Percentiles rank a stretch among this genome's conserved stretches.
These are phyloP conservation scores for Hypoxylon fuscum DNA, from an alignment of 495 filamentous ascomycete species.

Conservation along the genomic window DNA sequence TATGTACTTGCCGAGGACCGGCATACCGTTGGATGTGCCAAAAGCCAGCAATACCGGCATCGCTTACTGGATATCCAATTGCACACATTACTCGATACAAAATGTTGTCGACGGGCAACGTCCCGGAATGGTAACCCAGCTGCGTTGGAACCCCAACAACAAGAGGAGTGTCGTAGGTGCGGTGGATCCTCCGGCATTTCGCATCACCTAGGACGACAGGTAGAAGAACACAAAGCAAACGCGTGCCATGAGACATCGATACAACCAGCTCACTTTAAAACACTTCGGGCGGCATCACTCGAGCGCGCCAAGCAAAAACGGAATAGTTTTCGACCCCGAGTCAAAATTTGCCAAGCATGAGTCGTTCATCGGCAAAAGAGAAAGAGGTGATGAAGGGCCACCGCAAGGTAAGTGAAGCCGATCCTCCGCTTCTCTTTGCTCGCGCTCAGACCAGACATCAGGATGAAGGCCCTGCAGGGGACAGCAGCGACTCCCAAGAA, in stretches of 20 bases:
- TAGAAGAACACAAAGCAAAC: conserved; percentile 17
- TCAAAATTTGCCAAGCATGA: conserved; percentile 8
- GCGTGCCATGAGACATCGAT: conserved; percentile 30
- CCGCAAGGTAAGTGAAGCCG: conserved; percentile 21
- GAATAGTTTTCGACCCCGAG: not conserved
- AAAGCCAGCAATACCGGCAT: conserved; percentile 33
- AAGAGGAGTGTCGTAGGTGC: conserved; percentile 24
- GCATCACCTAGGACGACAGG: conserved; percentile 30
- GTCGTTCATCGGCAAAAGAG: conserved; percentile 21
- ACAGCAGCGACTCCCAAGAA: conserved; percentile 28
- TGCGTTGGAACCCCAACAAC: conserved; percentile 31
- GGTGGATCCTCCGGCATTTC: conserved; percentile 35
- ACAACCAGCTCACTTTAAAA: conserved; percentile 18
- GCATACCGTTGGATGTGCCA: conserved; percentile 26
- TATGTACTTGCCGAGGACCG: conserved; percentile 37
- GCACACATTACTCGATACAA: conserved; percentile 25
- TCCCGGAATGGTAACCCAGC: conserved; percentile 25
- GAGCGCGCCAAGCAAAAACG: conserved; percentile 8
- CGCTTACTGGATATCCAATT: conserved; percentile 28
- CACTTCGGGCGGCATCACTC: conserved; percentile 11
- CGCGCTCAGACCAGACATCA: conserved; percentile 11
- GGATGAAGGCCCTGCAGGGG: conserved; percentile 10
- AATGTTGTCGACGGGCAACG: conserved; percentile 17
- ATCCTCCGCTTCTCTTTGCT: not conserved
- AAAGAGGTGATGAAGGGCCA: conserved; percentile 10